Base-by-base conservation (phyloP, 495 filamentous ascomycete species). In the Daldinia loculata region DNA sequence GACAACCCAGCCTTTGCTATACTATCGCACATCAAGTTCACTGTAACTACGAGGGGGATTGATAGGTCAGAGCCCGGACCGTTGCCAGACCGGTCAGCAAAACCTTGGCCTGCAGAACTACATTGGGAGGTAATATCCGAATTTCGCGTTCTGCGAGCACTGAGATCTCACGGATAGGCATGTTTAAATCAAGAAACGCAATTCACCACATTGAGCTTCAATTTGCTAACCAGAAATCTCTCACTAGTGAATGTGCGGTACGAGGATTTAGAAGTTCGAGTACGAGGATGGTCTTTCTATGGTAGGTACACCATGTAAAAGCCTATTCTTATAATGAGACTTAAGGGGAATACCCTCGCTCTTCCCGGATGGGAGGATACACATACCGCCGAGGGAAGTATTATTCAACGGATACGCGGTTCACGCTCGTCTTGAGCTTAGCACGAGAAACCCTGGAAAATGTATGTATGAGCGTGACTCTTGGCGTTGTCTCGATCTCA, bases 401-500 rank as follows among this genome's bases (percentile, higher is more conserved):
- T 59, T 39, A 17, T 41, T 66, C 52, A 22, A 52, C 26, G 26
- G 24, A 7, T 39, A 29, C 43, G 27, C 32, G 32, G 55, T 17
- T 61, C 26, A 32, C 41, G 30, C 39, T 57, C 29, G 41, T 57
- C 30, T 51, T 57, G 14, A 38, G 51, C 59, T 15, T 2, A 27
- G 48, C 9, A 51, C 22, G 48, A 11, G 22, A 63, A 55, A 58
- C 30, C 61, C 56, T 29, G 22, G 56, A 45, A 55, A 32, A 50
- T 65, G 61, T 39, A 56, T 61, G 56, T 39, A 56, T 61, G 56
- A 56, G 67, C 62, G 56, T 14, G 5, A 52, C 38, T 51, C 68
- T 71, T 66, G 68, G 68, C 68, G 50, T 50, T 41, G 61, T 70
- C 34, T 65, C 48, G 38, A 70, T 70, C 61, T 65, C 55, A 56